A percentile compares a stretch with the other conserved stretches of the same genome.
phyloP scores from a whole-genome alignment of 1,284 basidiomycete species.

The Bjerkandera adusta region DNA sequence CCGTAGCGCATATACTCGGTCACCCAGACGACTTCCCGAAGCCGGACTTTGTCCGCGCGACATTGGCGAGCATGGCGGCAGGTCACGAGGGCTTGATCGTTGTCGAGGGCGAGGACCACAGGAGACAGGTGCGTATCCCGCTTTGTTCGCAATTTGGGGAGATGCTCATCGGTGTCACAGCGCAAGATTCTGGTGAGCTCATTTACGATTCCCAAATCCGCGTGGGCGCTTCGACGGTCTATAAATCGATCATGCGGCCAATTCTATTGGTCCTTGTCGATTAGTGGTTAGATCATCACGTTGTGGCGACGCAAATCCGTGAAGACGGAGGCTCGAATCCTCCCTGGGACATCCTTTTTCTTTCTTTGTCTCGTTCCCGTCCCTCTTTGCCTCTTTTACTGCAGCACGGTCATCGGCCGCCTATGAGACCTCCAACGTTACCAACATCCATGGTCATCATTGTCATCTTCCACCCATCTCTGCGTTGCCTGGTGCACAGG shows the following conservation, averaged over 20 bases:
- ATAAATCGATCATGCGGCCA: background rate
- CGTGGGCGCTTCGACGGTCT: background rate
- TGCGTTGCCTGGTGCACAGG: no score
- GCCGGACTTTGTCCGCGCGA: constrained; percentile 57
- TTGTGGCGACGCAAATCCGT: constrained; percentile 7
- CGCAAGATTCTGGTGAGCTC: constrained; percentile 2
- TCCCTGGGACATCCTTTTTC: constrained; percentile 8
- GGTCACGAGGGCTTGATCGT: constrained; percentile 48
- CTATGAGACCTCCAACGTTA: no score
- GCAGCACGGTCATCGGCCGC: no score
- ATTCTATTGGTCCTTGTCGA: constrained; percentile 2
- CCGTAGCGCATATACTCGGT: constrained; percentile 58
- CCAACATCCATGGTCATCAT: no score
- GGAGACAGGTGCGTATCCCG: constrained; percentile 41
- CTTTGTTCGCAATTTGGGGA: no score
- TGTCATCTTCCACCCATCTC: no score
- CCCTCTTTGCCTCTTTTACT: constrained; percentile 1
- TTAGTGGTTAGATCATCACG: constrained; percentile 12
- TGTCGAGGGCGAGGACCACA: constrained; percentile 51
- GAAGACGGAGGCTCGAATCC: constrained; percentile 13
- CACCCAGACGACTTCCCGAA: constrained; percentile 66
- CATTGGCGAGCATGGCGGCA: constrained; percentile 52
- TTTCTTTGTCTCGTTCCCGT: constrained; percentile 10
- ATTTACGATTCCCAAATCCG: background rate
- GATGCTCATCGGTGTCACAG: constrained; percentile 1